Evolutionary conservation across 768 basidiomycete genomes (phyloP).

Genomic region (Tricholoma matsutake): DNA sequence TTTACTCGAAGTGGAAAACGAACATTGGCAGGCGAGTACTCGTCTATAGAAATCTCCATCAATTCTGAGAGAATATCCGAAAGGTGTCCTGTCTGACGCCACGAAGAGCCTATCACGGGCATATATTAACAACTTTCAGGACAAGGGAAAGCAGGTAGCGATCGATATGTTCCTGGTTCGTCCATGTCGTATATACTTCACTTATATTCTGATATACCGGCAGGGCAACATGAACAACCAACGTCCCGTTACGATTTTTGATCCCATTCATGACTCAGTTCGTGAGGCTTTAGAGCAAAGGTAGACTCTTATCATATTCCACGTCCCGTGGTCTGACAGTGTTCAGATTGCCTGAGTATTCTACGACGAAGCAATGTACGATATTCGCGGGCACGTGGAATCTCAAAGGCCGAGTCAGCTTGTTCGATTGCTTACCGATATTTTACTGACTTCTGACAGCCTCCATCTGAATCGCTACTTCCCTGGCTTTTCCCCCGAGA

Average conservation of each 20-base stretch:
- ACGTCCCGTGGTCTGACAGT: conserved; percentile 1
- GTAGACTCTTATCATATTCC: conserved; percentile 32
- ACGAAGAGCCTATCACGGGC: conserved; percentile 95
- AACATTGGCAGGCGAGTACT: conserved; percentile 71
- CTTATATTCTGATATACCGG: conserved; percentile 8
- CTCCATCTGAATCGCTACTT: conserved; percentile 76
- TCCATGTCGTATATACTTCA: conserved; percentile 6
- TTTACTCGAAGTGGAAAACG: conserved; percentile 94
- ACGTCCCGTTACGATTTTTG: conserved; percentile 84
- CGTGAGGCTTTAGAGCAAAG: conserved; percentile 66
- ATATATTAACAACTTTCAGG: conserved; percentile 98
- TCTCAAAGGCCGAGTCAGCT: conserved; percentile 78
- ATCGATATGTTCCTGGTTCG: conserved; percentile 94
- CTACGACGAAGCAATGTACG: conserved; percentile 63
- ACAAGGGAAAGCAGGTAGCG: conserved; percentile 88
- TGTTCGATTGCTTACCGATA: conserved; percentile 1
- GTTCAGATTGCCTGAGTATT: conserved; percentile 77
- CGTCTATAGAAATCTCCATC: conserved; percentile 4
- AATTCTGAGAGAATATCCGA: conserved; percentile 7
- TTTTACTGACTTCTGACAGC: conserved; percentile 31
- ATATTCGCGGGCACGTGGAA: conserved; percentile 96
- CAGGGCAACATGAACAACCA: conserved; percentile 94
- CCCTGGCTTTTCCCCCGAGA: conserved; percentile 89
- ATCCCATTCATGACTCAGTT: conserved; percentile 90
- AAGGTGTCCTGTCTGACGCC: conserved; percentile 92